These are phyloP conservation scores for Fusarium nisikadoi DNA, from an alignment of 2,329 filamentous ascomycete genomes.

Conservation along the genomic window DNA sequence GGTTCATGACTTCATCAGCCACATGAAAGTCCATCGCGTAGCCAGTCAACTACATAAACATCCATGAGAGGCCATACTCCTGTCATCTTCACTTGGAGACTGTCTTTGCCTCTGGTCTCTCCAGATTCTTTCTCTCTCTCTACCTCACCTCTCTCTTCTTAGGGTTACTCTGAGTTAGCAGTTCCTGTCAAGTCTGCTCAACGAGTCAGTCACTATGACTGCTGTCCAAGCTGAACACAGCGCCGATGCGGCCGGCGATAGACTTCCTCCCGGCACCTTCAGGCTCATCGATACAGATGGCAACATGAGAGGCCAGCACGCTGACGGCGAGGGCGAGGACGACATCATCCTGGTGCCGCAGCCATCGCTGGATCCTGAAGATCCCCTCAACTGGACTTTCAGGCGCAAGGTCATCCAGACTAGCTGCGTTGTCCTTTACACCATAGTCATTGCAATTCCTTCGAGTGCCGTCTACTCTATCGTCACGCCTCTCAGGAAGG, in stretches of 20 bases:
- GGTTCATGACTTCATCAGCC: neutral
- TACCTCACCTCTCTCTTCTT: neutral
- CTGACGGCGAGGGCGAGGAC: neutral
- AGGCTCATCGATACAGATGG: neutral
- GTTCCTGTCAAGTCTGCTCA: neutral
- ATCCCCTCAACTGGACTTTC: neutral
- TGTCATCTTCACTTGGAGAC: neutral
- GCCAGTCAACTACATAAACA: neutral
- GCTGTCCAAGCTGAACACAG: neutral
- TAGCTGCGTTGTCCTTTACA: neutral
- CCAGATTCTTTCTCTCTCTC: neutral
- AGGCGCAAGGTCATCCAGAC: neutral
- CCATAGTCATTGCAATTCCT: neutral
- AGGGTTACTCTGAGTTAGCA: neutral
- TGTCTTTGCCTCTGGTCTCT: neutral
- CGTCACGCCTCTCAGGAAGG: neutral
- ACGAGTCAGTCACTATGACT: neutral
- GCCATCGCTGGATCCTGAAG: neutral
- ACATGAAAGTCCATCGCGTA: neutral
- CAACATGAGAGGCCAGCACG: neutral
- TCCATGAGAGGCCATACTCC: neutral
- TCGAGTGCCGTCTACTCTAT: neutral
- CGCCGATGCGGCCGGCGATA: neutral
- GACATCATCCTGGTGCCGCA: neutral
- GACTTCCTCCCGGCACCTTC: neutral